Base-by-base conservation (phyloP, 2,329 filamentous ascomycete species). In the Neonectria sp. region DNA sequence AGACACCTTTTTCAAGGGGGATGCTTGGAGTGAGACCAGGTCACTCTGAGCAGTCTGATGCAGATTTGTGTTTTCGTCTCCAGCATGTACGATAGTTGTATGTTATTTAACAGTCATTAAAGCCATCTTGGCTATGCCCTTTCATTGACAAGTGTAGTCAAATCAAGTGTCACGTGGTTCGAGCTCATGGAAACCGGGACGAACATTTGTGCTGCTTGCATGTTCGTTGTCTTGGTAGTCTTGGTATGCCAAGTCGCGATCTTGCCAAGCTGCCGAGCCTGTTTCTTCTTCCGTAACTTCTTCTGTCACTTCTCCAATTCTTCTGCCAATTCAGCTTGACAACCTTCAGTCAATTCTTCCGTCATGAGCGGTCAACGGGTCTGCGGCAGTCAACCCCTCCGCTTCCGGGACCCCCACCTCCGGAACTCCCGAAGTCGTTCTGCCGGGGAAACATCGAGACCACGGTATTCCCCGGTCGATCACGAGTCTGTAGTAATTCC, bases 1-100 rank as follows among this genome's bases (percentile, higher is more conserved):
- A 76, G 17, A 68, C 70, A 17, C 68, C 74, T 1, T 76, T 76
- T 55, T 75, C 74, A 1, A 70, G 74, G 45, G 74, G 74, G 0
- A 76, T 76, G 74, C 53, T 76, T 27, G 74, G 74, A 4, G 74
- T 70, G 17, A 69, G 74, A 3, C 74, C 74, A 51, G 74, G 74
- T 5, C 69, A 75, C 29, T 63, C 70, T 0, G 35, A 70, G n/a
- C 70, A 68, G 4, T 57, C 59, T 4, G 63, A 67, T 37, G 65
- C 53, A 12, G 61, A 73, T 46, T 63, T 75, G 53, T 68, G 67
- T 37, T 76, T 76, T 57, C 71, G 69, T 7, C 49, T 76, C 21
- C 60, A 68, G 29, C 60, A 69, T 63, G 65, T 59, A 46, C 61
- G 66, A 33, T 64, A 55, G 31, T 51, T 55, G 33, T 64, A 52